phyloP scores from a whole-genome alignment of 257 asterid species.

The Solanum habrochaites region DNA sequence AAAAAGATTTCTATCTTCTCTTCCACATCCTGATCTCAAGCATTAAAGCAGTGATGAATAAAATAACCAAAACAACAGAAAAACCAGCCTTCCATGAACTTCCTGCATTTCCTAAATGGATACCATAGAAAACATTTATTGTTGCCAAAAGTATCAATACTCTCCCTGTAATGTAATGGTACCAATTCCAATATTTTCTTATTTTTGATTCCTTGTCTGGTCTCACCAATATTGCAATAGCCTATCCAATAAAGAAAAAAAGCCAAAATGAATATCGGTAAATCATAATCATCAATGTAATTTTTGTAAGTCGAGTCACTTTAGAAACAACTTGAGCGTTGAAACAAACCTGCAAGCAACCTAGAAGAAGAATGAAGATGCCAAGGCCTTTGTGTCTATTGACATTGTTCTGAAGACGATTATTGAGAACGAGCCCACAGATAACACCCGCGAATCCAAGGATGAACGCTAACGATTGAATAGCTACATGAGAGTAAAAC shows the following conservation, averaged over 20 bases:
- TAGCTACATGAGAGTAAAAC: conserved; percentile 56
- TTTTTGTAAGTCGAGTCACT: not conserved
- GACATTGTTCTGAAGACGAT: conserved; percentile 36
- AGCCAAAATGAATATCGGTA: not conserved
- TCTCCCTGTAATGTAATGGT: conserved; percentile 58
- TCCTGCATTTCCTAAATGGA: conserved; percentile 52
- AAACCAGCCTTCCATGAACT: conserved; percentile 65
- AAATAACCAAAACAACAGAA: conserved; percentile 34
- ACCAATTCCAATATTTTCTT: conserved; percentile 90
- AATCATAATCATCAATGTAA: not conserved
- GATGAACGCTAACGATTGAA: conserved; percentile 56
- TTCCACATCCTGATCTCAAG: conserved; percentile 48
- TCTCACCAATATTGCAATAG: conserved; percentile 53
- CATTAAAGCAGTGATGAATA: conserved; percentile 30
- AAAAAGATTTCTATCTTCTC: conserved; percentile 1
- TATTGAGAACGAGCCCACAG: conserved; percentile 50
- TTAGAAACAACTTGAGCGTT: not conserved
- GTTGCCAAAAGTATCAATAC: conserved; percentile 45
- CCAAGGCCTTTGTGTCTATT: conserved; percentile 65
- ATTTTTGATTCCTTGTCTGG: conserved; percentile 59
- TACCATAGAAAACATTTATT: conserved; percentile 69
- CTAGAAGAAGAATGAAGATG: conserved; percentile 44
- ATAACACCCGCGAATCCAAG: conserved; percentile 62
- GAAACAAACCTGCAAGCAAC: conserved; percentile 69
- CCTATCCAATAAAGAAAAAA: conserved; percentile 16